Conservation (phyloP, 441 rosid species). For the Erysimum pusillum region DNA sequence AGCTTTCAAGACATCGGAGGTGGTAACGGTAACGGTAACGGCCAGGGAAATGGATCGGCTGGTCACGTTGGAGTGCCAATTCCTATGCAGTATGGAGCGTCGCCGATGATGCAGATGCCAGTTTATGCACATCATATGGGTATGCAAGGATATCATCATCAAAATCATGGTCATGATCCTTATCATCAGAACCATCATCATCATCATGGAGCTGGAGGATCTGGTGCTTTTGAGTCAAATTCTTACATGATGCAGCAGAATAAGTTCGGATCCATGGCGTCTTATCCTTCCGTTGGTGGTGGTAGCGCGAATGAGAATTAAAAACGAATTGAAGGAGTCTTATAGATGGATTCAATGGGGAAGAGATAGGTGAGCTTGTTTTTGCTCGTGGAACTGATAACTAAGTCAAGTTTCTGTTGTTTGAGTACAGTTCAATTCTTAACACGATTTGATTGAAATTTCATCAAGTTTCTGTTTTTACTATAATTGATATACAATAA, state of each 20-base stretch:
- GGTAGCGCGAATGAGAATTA: slow-evolving; percentile 46
- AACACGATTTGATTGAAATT: slow-evolving; percentile 34
- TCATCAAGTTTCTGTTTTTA: slow-evolving; percentile 31
- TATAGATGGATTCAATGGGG: background rate
- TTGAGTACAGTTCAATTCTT: slow-evolving; percentile 38
- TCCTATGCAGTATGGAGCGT: slow-evolving; percentile 56
- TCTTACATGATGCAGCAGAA: slow-evolving; percentile 69
- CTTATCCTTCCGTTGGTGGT: slow-evolving; percentile 58
- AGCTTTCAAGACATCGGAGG: slow-evolving; percentile 62
- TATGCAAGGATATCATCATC: slow-evolving; percentile 61
- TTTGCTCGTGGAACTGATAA: slow-evolving; percentile 36
- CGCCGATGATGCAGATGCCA: slow-evolving; percentile 76
- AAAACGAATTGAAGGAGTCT: background rate
- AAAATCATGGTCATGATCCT: slow-evolving; percentile 46
- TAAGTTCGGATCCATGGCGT: slow-evolving; percentile 62
- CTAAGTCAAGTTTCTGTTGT: slow-evolving; percentile 27
- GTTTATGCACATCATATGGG: slow-evolving; percentile 75
- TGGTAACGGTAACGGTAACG: slow-evolving; percentile 21
- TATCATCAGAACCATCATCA: slow-evolving; percentile 49
- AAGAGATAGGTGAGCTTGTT: slow-evolving; percentile 42
- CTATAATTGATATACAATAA: slow-evolving; percentile 33
- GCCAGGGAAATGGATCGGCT: slow-evolving; percentile 33
- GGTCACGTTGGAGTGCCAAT: slow-evolving; percentile 58
- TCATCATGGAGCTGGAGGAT: slow-evolving; percentile 45
- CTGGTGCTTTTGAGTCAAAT: slow-evolving; percentile 61